These are phyloP conservation scores for Naganishia sp. DNA, from an alignment of 1,284 basidiomycete genomes.

Conservation along the genomic window DNA sequence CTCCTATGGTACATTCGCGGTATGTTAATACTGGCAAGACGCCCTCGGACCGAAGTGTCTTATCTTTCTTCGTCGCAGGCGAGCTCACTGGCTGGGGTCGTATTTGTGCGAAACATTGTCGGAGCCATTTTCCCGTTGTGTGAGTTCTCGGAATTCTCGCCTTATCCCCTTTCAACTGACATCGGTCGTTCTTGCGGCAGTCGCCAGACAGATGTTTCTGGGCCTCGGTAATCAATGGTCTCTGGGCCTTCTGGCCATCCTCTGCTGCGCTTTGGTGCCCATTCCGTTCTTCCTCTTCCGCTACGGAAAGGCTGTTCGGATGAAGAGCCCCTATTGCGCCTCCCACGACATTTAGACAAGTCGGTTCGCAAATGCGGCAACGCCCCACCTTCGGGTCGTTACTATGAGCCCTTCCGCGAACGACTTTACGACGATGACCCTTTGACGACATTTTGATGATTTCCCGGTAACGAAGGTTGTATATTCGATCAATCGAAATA, in stretches of 20 bases:
- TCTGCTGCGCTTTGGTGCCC: conserved; percentile 39
- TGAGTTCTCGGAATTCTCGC: conserved; percentile 28
- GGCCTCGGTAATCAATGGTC: conserved; percentile 44
- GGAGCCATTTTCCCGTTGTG: conserved; percentile 42
- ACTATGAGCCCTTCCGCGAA: too few species aligned
- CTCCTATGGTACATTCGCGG: conserved; percentile 41
- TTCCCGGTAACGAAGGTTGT: too few species aligned
- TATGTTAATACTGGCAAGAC: not conserved
- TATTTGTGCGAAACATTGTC: conserved; percentile 40
- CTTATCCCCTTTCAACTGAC: not conserved
- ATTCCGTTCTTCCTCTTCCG: conserved; percentile 49
- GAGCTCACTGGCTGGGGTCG: conserved; percentile 40
- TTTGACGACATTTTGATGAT: too few species aligned
- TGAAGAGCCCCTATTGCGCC: conserved; percentile 26
- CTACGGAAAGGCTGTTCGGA: conserved; percentile 43
- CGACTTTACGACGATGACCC: too few species aligned
- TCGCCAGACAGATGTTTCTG: conserved; percentile 41
- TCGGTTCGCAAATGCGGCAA: too few species aligned
- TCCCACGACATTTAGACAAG: not conserved
- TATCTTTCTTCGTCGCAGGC: conserved; percentile 22
- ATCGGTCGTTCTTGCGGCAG: conserved; percentile 10
- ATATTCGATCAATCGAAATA: too few species aligned
- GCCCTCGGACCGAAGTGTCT: not conserved
- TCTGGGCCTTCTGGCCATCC: conserved; percentile 41
- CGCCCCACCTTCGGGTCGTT: too few species aligned